phyloP scores from a whole-genome alignment of 345 rosid species.

The Hibiscus trionum region DNA sequence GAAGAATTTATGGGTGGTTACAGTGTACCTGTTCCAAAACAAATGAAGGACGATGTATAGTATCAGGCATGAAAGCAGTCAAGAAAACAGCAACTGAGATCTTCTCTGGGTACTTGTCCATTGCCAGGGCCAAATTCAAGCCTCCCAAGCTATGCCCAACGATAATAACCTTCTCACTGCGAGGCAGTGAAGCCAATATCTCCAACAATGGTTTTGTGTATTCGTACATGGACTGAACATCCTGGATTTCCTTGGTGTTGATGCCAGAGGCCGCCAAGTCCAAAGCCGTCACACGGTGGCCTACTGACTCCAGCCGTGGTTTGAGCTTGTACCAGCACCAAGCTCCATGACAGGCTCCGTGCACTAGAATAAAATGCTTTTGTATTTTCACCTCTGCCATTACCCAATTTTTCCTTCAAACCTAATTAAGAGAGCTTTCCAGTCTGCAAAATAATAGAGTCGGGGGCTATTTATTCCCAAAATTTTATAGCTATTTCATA shows the following conservation, averaged over 20 bases:
- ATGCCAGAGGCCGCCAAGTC: constrained; percentile 54
- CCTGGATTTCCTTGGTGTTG: constrained; percentile 31
- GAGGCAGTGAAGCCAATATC: constrained; percentile 26
- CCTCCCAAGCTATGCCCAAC: constrained; percentile 77
- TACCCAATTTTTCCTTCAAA: too few relatives aligned
- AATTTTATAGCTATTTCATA: not conserved
- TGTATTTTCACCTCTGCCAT: constrained; percentile 13
- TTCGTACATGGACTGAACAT: constrained; percentile 28
- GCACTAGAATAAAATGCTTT: constrained; percentile 52
- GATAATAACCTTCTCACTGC: constrained; percentile 39
- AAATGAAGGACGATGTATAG: constrained; percentile 24
- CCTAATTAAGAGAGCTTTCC: not conserved
- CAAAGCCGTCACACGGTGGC: constrained; percentile 48
- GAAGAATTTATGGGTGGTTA: not conserved
- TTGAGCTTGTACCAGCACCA: constrained; percentile 71
- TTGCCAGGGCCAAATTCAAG: constrained; percentile 39
- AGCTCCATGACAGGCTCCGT: constrained; percentile 58
- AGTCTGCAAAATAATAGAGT: not conserved
- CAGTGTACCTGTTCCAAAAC: constrained; percentile 21
- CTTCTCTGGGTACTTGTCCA: constrained; percentile 33
- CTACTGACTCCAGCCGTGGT: constrained; percentile 39
- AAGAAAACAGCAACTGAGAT: constrained; percentile 28
- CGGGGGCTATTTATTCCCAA: not conserved
- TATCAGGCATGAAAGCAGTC: constrained; percentile 35
- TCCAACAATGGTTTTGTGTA: constrained; percentile 45